Evolutionary conservation across 257 asterid genomes (phyloP).

Genomic region (Leptodermis oblonga): DNA sequence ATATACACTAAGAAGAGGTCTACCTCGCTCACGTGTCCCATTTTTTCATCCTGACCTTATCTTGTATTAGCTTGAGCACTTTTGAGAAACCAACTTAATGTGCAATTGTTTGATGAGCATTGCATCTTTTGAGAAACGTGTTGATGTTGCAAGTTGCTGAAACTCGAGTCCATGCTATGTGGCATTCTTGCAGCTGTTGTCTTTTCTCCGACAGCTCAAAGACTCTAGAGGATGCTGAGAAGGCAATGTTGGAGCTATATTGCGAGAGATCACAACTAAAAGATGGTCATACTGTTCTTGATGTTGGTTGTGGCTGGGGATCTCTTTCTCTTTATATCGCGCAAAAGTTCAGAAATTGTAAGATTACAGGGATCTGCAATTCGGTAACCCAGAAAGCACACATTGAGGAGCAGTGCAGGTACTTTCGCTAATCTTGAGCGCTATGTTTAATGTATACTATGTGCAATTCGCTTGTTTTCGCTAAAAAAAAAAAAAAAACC

Average conservation of each 20-base stretch:
- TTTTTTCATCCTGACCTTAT: not conserved
- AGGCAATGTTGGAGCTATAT: constrained; percentile 75
- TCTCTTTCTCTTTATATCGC: constrained; percentile 72
- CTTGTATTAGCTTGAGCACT: not conserved
- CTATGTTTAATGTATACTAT: not conserved
- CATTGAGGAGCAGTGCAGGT: constrained; percentile 73
- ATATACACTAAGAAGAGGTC: not conserved
- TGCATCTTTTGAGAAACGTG: not conserved
- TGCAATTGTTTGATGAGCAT: not conserved
- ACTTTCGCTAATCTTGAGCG: constrained; percentile 4
- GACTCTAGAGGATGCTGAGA: constrained; percentile 87
- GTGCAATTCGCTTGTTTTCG: not conserved
- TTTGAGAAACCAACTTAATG: not conserved
- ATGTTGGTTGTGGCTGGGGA: constrained; percentile 99
- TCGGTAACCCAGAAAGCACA: constrained; percentile 79
- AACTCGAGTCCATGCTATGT: not conserved
- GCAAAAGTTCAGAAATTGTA: constrained; percentile 61
- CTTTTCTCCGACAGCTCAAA: constrained; percentile 53
- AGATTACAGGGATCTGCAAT: constrained; percentile 84
- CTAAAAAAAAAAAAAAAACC: not conserved
- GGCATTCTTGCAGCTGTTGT: constrained; percentile 58
- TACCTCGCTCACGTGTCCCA: not conserved
- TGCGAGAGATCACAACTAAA: constrained; percentile 76
- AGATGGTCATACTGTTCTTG: constrained; percentile 89
- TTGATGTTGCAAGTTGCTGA: not conserved